Evolutionary conservation across 306 rosid genomes (phyloP), one percentile per base, ranked within the genome.

Genomic region (Macrotyloma uniflorum): DNA sequence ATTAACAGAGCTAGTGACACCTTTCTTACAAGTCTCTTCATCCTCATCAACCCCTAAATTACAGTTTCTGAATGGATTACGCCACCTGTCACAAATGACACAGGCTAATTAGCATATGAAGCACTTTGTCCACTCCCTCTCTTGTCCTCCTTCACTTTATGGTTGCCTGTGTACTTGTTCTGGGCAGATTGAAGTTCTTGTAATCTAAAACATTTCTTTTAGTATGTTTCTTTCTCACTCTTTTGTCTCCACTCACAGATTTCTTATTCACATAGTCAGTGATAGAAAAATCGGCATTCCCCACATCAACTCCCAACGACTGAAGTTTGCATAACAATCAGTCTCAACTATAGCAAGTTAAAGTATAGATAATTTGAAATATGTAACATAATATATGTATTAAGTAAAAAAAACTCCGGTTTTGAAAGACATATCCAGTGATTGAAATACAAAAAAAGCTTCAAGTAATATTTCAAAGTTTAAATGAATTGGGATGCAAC

Each of bases 1-100:
- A 24, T 74, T 85, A 62, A 84, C 81, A 5, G 91, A 82, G 69
- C 74, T 84, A 40, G 75, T 59, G 47, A 55, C 70, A 19, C 8
- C 79, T 63, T 81, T 86, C 74, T 76, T 83, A 45, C 20, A 0
- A 78, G 83, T 79, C 54, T 85, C 90, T 75, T 81, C 78, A 2
- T 84, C 70, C 65, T 82, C 88, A 47, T 50, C 62, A 11, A 77
- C 82, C 7, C 35, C 82, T 89, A 84, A n/a, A n/a, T n/a, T 23
- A 64, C 82, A 16, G 85, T 50, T 16, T 88, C 88, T 51, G 97
- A 75, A 68, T 72, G 73, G 88, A 92, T 82, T 43, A 63, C 14
- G 2, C 97, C 98, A 72, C 91, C 87, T 3, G 97, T 85, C 18
- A 94, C 84, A 79, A 94, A 94, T 30, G 92, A 94, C 77, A 94